phyloP scores from a whole-genome alignment of 495 filamentous ascomycete genomes.

The Aspergillus mulundensis region DNA sequence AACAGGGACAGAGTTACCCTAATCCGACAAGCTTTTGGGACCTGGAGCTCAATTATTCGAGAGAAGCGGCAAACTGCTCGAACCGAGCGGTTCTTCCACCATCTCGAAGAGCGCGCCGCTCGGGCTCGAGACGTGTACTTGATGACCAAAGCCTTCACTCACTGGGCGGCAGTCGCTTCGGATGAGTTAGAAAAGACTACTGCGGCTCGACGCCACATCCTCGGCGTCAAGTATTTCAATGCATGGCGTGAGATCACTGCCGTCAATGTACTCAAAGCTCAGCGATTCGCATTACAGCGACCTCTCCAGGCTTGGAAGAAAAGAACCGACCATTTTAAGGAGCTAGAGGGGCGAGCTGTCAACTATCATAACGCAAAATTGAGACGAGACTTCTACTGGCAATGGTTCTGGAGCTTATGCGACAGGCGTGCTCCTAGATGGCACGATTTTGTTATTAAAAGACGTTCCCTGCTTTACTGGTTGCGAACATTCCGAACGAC shows the following conservation, averaged over 20 bases:
- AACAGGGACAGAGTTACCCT: constrained; percentile 51
- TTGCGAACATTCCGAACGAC: constrained; percentile 41
- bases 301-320: constrained; percentile 56
- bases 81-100: constrained; percentile 59
- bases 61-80: constrained; percentile 44
- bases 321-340: constrained; percentile 31
- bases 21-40: constrained; percentile 52
- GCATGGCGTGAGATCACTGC: constrained; percentile 72
- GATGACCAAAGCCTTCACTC: constrained; percentile 66
- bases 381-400: constrained; percentile 43
- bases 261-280: constrained; percentile 64
- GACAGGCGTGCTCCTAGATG: constrained; percentile 52
- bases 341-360: constrained; percentile 37
- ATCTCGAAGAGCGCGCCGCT: constrained; percentile 56
- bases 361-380: constrained; percentile 42
- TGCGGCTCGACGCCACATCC: constrained; percentile 61
- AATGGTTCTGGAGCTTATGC: constrained; percentile 55
- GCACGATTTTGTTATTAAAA: constrained; percentile 46
- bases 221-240: constrained; percentile 69
- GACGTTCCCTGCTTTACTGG: constrained; percentile 44
- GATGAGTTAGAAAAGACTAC: constrained; percentile 58
- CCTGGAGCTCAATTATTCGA: constrained; percentile 51
- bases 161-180: constrained; percentile 62
- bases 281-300: constrained; percentile 54
- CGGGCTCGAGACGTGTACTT: constrained; percentile 63